phyloP scores from a whole-genome alignment of 495 filamentous ascomycete species.

The Polyplosphaeria fusca region DNA sequence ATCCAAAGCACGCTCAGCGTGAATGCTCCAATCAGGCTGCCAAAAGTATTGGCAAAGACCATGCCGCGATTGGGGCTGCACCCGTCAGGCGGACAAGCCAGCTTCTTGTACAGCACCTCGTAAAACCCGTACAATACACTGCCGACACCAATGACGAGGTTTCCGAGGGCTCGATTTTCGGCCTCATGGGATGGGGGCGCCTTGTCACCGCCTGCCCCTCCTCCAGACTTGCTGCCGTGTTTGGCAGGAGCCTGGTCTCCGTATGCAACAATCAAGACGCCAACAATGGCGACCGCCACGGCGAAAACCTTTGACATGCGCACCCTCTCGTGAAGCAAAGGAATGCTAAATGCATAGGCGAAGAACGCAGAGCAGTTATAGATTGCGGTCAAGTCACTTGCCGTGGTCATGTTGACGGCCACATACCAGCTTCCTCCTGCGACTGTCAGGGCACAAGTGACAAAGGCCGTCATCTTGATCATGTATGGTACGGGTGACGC shows the following conservation, averaged over 20 bases:
- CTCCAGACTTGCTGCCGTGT: conserved; percentile 52
- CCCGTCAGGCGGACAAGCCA: conserved; percentile 89
- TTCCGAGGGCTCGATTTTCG: conserved; percentile 66
- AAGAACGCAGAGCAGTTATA: conserved; percentile 99
- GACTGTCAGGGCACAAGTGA: conserved; percentile 83
- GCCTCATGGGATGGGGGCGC: conserved; percentile 50
- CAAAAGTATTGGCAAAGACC: conserved; percentile 90
- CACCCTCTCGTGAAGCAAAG: conserved; percentile 77
- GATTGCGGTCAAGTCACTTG: conserved; percentile 91
- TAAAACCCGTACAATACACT: conserved; percentile 94
- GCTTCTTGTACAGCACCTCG: conserved; percentile 91
- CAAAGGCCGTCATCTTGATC: conserved; percentile 68
- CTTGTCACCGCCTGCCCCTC: conserved; percentile 44
- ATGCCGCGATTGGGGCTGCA: conserved; percentile 74
- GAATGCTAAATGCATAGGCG: conserved; percentile 92
- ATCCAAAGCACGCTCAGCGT: conserved; percentile 89
- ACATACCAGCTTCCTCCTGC: conserved; percentile 95
- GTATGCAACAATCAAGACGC: conserved; percentile 90
- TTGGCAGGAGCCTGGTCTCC: conserved; percentile 59
- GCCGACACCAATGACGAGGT: conserved; percentile 88
- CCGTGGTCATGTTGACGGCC: conserved; percentile 86
- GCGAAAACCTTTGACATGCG: conserved; percentile 76
- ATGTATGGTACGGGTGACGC: conserved; percentile 69
- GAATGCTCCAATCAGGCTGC: conserved; percentile 77
- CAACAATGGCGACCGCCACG: conserved; percentile 78